Conservation (phyloP, 2,329 filamentous ascomycete species). For the Alternaria gaisen region DNA sequence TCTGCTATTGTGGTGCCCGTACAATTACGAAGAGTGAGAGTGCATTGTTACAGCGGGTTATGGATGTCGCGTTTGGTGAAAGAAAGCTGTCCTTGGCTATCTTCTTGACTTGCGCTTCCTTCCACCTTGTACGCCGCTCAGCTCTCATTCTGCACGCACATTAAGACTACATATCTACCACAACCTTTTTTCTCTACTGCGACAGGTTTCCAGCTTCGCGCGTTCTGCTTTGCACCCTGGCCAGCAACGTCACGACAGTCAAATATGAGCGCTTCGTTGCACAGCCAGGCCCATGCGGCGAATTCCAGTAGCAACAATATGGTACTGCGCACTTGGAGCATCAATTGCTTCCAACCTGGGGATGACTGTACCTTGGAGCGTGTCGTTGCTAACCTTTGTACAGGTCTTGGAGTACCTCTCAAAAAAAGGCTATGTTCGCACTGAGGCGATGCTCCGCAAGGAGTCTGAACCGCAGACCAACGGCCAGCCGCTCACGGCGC, state of each 20-base stretch:
- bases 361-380: background rate
- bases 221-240: background rate
- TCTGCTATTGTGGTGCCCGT: background rate
- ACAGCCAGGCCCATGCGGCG: slow-evolving; percentile 1
- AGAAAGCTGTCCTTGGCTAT: slow-evolving; percentile 3
- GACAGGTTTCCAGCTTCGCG: background rate
- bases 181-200: background rate
- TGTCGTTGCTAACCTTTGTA: slow-evolving; percentile 11
- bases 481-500: slow-evolving; percentile 74
- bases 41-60: background rate
- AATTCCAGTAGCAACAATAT: background rate
- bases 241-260: background rate
- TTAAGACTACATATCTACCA: slow-evolving; percentile 1
- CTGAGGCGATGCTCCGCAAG: slow-evolving; percentile 89
- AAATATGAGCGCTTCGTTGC: background rate
- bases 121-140: background rate
- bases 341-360: background rate
- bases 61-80: slow-evolving; percentile 2
- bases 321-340: slow-evolving; percentile 1
- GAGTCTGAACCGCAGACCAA: slow-evolving; percentile 88
- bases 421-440: slow-evolving; percentile 93
- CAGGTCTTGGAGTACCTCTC: slow-evolving; percentile 92
- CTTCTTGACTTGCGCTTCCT: background rate
- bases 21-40: background rate
- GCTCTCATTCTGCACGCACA: background rate